Evolutionary conservation across 1,139 yeast genomes (phyloP), one percentile per base, ranked within the genome.

Genomic region (Scheffersomyces insectosa): DNA sequence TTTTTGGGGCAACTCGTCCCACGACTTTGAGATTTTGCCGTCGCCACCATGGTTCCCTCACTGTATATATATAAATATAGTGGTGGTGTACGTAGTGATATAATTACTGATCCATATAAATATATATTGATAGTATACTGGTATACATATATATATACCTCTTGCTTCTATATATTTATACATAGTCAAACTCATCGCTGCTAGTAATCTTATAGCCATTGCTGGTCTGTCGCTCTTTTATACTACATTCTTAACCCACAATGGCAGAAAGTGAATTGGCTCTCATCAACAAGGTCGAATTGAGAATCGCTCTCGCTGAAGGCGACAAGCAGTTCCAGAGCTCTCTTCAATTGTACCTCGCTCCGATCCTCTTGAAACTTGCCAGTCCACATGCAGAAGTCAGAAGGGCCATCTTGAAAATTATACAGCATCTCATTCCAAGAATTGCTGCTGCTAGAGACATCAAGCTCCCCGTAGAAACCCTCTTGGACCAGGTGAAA

Each of bases 281-380:
- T 2, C 67, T 86, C 45, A 74, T 87, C 36, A 82, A 82, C 57
- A 84, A 81, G 57, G 98, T 89, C 1, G 99, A 93, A 64, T 77
- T 93, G 39, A 72, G 91, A 40, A 74, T 93, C 36, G 95, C 96
- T 1, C 68, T 93, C 39, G 90, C 98, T 0, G 80, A 79, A 42
- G 71, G 82, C 1, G 88, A 85, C 43, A 72, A 65, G 2, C 86
- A 85, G 55, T 77, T 90, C 42, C 84, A 87, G 55, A 62, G 74
- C 6, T 68, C 85, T 10, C 62, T 93, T 34, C 73, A 74, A 14
- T 62, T 80, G 1, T 93, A 87, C 58, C 70, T 93, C 38, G 75
- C 90, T 2, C 97, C 99, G 1, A 62, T 91, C 33, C 65, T 93
- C 32, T 69, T 91, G 47, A 93, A 93, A 59, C 73, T 91, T 45